Evolutionary conservation across 2,329 filamentous ascomycete genomes (phyloP).

Genomic region (Zymoseptoria brevis): DNA sequence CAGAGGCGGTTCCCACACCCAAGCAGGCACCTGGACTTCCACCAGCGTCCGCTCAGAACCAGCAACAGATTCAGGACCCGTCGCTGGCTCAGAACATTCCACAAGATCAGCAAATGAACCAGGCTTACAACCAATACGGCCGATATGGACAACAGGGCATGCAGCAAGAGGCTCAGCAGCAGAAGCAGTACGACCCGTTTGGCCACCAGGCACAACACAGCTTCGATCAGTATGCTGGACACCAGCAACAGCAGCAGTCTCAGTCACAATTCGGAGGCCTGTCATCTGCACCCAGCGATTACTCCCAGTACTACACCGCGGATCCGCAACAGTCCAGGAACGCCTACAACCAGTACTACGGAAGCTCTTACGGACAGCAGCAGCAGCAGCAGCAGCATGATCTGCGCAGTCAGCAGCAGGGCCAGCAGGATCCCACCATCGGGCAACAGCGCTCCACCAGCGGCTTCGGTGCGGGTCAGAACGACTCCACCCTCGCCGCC

Average conservation of each 20-base stretch:
- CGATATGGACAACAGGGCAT: constrained; percentile 58
- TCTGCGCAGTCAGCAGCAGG: constrained; percentile 32
- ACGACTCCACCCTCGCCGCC: constrained; percentile 54
- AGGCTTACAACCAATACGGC: constrained; percentile 56
- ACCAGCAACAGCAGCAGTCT: constrained; percentile 49
- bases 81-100: constrained; percentile 46
- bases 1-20: constrained; percentile 40
- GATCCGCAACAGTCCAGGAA: constrained; percentile 64
- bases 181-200: constrained; percentile 74
- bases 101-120: constrained; percentile 40
- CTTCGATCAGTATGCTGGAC: constrained; percentile 42
- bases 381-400: constrained; percentile 22
- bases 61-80: constrained; percentile 32
- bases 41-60: constrained; percentile 49
- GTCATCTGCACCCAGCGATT: constrained; percentile 70
- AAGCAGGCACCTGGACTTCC: constrained; percentile 56
- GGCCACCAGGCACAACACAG: constrained; percentile 58
- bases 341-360: constrained; percentile 63
- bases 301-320: constrained; percentile 78
- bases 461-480: constrained; percentile 58
- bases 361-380: constrained; percentile 45
- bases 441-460: constrained; percentile 69
- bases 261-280: constrained; percentile 56
- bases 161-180: constrained; percentile 44
- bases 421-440: constrained; percentile 64